Percentiles rank a stretch among this genome's conserved stretches.
These are phyloP conservation scores for Lentinula lateritia DNA, from an alignment of 768 basidiomycete genomes.

Conservation along the genomic window DNA sequence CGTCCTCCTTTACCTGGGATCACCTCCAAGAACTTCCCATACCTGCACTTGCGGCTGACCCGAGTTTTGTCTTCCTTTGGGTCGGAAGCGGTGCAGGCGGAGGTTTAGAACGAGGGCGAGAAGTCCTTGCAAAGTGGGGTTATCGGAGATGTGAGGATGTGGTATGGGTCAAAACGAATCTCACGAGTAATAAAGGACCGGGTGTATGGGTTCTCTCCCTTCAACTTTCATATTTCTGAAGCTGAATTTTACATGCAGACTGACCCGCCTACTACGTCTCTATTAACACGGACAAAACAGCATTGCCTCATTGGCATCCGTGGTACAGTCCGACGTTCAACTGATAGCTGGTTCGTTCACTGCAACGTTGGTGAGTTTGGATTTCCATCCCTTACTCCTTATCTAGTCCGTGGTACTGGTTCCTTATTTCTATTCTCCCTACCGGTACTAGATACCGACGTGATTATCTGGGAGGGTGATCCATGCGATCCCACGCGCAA, in stretches of 20 bases:
- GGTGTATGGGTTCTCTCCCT: constrained; percentile 44
- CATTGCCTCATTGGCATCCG: constrained; percentile 97
- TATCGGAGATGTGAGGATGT: constrained; percentile 95
- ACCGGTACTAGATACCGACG: constrained; percentile 75
- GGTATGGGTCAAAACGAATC: constrained; percentile 97
- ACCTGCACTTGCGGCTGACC: constrained; percentile 79
- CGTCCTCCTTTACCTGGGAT: constrained; percentile 82
- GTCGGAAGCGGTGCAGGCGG: constrained; percentile 88
- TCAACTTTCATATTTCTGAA: background rate
- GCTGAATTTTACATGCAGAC: constrained; percentile 38
- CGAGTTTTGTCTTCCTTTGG: constrained; percentile 94
- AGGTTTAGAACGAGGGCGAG: constrained; percentile 87
- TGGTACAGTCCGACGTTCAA: constrained; percentile 91
- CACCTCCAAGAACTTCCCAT: constrained; percentile 79
- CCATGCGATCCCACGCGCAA: constrained; percentile 75
- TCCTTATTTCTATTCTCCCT: background rate
- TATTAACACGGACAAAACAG: constrained; percentile 88
- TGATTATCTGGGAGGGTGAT: constrained; percentile 96
- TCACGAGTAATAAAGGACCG: constrained; percentile 61
- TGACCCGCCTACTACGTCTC: constrained; percentile 78
- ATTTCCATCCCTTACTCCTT: background rate
- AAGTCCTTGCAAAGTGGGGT: constrained; percentile 90
- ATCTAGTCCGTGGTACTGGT: constrained; percentile 11
- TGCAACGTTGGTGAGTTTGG: constrained; percentile 83
- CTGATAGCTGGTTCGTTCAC: constrained; percentile 95